Conservation (phyloP, 2,329 filamentous ascomycete species). For the Ophiostoma novo-ulmi region DNA sequence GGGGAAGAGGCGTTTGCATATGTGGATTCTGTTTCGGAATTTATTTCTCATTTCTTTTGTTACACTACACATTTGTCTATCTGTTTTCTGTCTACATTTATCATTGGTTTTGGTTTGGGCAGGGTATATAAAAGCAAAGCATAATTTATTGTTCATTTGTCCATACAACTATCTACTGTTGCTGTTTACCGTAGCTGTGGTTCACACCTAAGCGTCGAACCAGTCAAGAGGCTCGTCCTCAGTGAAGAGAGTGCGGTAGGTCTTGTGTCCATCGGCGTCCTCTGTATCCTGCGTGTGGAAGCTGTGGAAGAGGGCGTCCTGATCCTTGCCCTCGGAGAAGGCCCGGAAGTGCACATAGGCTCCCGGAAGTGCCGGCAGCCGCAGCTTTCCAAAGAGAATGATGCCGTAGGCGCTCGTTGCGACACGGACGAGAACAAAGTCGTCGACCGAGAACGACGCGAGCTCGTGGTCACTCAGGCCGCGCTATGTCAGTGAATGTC, state of each 20-base stretch:
- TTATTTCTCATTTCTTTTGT: not conserved
- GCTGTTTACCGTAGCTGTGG: not conserved
- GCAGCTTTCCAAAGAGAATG: constrained; percentile 47
- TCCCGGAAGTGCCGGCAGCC: constrained; percentile 39
- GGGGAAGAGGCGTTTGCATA: not conserved
- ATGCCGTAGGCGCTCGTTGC: constrained; percentile 45
- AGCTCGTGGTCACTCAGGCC: constrained; percentile 39
- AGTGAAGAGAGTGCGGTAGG: constrained; percentile 44
- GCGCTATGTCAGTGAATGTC: constrained; percentile 17
- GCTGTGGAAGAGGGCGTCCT: constrained; percentile 41
- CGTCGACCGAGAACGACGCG: constrained; percentile 36
- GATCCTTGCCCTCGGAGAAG: constrained; percentile 41
- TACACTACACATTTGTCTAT: not conserved
- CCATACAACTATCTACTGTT: not conserved
- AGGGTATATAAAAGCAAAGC: constrained; percentile 4
- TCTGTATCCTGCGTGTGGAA: constrained; percentile 45
- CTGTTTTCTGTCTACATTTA: not conserved
- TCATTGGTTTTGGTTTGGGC: constrained; percentile 10
- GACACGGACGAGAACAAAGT: constrained; percentile 43
- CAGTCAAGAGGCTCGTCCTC: constrained; percentile 47
- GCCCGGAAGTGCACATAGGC: constrained; percentile 46
- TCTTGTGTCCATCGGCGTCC: constrained; percentile 38
- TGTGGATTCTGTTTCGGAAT: not conserved
- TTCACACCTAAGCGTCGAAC: constrained; percentile 44
- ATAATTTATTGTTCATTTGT: constrained; percentile 8